phyloP scores from a whole-genome alignment of 768 basidiomycete genomes.

The Boletus pseudopeckii region DNA sequence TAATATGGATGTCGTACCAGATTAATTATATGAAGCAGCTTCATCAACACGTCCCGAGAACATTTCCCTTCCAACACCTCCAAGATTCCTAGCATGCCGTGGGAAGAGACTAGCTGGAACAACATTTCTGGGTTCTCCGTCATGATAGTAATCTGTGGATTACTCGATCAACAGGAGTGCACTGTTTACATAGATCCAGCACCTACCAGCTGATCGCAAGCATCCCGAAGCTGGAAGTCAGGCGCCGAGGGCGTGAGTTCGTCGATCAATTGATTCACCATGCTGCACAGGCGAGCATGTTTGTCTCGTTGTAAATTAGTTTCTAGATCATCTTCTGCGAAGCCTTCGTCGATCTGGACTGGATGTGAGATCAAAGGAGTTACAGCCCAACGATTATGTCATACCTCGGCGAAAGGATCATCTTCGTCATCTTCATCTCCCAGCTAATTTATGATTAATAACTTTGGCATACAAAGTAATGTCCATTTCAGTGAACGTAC shows the following conservation, averaged over 20 bases:
- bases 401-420: slow-evolving; percentile 93
- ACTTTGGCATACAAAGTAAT: neutral
- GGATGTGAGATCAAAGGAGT: slow-evolving; percentile 3
- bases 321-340: slow-evolving; percentile 88
- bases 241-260: slow-evolving; percentile 77
- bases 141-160: slow-evolving; percentile 66
- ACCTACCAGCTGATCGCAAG: slow-evolving; percentile 83
- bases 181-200: neutral
- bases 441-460: slow-evolving; percentile 39
- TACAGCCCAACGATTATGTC: neutral
- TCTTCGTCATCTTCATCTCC: slow-evolving; percentile 87
- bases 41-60: slow-evolving; percentile 81
- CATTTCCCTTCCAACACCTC: slow-evolving; percentile 89
- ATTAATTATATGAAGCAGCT: slow-evolving; percentile 86
- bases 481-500: slow-evolving; percentile 36
- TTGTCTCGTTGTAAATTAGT: slow-evolving; percentile 92
- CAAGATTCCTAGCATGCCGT: slow-evolving; percentile 92
- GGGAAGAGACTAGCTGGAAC: slow-evolving; percentile 81
- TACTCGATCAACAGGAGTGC: neutral
- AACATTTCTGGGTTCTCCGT: slow-evolving; percentile 83
- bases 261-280: slow-evolving; percentile 83
- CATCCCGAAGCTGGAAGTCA: slow-evolving; percentile 78
- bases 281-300: slow-evolving; percentile 78
- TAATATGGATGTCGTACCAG: slow-evolving; percentile 44
- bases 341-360: slow-evolving; percentile 84